Conservation (phyloP, 2,329 filamentous ascomycete species). For the Boeremia lycopersici region DNA sequence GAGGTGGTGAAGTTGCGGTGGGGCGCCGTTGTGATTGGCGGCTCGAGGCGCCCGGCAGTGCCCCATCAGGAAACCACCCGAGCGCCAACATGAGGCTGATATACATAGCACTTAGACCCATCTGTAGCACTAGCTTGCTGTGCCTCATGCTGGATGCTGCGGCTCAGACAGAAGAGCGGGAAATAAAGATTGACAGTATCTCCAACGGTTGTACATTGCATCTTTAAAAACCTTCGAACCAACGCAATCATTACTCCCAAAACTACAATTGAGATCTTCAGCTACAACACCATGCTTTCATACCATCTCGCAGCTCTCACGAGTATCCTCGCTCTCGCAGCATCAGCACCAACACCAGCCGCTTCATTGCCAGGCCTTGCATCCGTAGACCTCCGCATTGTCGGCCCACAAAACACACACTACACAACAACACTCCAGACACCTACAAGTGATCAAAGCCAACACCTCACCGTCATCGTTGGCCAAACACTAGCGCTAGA, state of each 20-base stretch:
- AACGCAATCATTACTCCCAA: background rate
- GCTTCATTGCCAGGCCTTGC: slow-evolving; percentile 6
- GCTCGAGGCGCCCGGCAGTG: slow-evolving; percentile 9
- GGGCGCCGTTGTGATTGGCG: background rate
- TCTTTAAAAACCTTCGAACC: background rate
- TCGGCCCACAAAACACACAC: slow-evolving; percentile 17
- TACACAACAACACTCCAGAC: slow-evolving; percentile 14
- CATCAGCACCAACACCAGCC: slow-evolving; percentile 12
- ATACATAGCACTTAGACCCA: slow-evolving; percentile 12
- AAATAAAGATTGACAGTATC: background rate
- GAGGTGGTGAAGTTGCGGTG: no score
- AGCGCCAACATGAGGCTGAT: slow-evolving; percentile 18
- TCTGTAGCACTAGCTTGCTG: slow-evolving; percentile 19
- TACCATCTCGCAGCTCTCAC: slow-evolving; percentile 5
- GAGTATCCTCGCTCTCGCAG: slow-evolving; percentile 5
- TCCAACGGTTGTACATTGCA: background rate
- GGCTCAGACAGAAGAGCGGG: background rate
- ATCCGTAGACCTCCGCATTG: slow-evolving; percentile 19
- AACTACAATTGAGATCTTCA: background rate
- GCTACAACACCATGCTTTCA: background rate
- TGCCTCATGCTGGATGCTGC: slow-evolving; percentile 15
- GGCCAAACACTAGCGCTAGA: slow-evolving; percentile 27
- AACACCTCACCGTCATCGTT: slow-evolving; percentile 22
- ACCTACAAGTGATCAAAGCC: slow-evolving; percentile 11
- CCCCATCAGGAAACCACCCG: background rate